Base-by-base conservation (phyloP, 805 yeast species). In the Helenozyma rhizophorensis region DNA sequence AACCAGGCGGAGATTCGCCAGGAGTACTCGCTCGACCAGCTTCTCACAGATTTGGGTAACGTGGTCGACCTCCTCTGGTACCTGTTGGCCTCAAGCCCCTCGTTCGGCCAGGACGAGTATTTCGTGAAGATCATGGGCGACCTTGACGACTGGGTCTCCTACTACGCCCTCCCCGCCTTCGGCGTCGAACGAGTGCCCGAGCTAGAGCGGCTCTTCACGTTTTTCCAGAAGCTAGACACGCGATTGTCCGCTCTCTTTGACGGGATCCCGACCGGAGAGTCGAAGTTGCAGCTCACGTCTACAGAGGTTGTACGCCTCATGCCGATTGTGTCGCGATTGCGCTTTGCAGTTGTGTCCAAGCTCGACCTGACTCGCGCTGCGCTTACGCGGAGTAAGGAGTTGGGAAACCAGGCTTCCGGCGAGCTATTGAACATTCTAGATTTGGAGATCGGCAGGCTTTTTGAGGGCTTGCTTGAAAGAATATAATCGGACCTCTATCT, bases 71-170 rank as follows among this genome's bases (percentile, higher is more conserved):
- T 84, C 25, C 56, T 83, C 5, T 80, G 86, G 85, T 71, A 69
- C 34, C 77, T 87, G 1, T 62, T 81, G 2, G 37, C 45, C 21
- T 41, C 42, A 18, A 33, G 51, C 21, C 45, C 41, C 12, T 36
- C 31, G n/a, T 74, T 74, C 48, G 85, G 84, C 1, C 89, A 81
- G 51, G 63, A 72, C 0, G 76, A 77, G 32, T 82, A 80, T 44
- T 54, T 82, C 12, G 60, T 85, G 15, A 68, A 70, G 25, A 66
- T 83, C 2, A 73, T 85, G 30, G 86, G 83, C 30, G 88, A 82
- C 40, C 48, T 81, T 18, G 68, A 77, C 29, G 89, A 81, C 42
- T 82, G 73, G 44, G 43, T 79, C 7, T 68, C 62, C 10, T 53
- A 56, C 37, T 64, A 64, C 14, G 32, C 42, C 2, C 30, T 54